These are phyloP conservation scores for Diplodia intermedia DNA, from an alignment of 2,329 filamentous ascomycete species.

Conservation along the genomic window DNA sequence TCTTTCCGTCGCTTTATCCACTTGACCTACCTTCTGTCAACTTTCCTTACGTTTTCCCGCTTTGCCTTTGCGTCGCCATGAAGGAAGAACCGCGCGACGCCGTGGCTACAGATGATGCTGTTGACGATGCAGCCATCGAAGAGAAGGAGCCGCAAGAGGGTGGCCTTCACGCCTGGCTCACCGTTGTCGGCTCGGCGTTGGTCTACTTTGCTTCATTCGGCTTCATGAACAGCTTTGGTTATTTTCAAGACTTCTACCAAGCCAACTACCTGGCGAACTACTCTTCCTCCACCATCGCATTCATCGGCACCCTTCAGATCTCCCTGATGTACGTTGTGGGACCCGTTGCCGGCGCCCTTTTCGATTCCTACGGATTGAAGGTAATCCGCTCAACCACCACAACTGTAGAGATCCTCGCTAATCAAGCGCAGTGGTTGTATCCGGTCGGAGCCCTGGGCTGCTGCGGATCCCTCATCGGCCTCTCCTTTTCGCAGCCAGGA, in stretches of 20 bases:
- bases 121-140: not conserved
- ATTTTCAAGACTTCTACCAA: slow-evolving; percentile 47
- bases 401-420: too few relatives aligned
- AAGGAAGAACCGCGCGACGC: slow-evolving; percentile 1
- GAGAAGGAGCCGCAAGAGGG: not conserved
- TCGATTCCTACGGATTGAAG: slow-evolving; percentile 20
- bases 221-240: slow-evolving; percentile 38
- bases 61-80: not conserved
- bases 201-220: slow-evolving; percentile 23
- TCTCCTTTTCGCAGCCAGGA: slow-evolving; percentile 15
- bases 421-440: not conserved
- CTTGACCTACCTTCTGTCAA: not conserved
- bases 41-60: not conserved
- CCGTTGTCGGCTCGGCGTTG: slow-evolving; percentile 14
- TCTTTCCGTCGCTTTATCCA: not conserved
- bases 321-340: slow-evolving; percentile 15
- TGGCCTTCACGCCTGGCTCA: slow-evolving; percentile 18
- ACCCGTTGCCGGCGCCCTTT: slow-evolving; percentile 13
- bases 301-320: slow-evolving; percentile 22
- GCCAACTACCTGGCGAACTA: slow-evolving; percentile 36
- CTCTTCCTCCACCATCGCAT: slow-evolving; percentile 13
- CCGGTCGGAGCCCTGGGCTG: slow-evolving; percentile 8
- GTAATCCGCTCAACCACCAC: not conserved
- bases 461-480: slow-evolving; percentile 20
- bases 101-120: not conserved